phyloP scores from a whole-genome alignment of 495 filamentous ascomycete genomes.

The Aspergillus taichungensis region DNA sequence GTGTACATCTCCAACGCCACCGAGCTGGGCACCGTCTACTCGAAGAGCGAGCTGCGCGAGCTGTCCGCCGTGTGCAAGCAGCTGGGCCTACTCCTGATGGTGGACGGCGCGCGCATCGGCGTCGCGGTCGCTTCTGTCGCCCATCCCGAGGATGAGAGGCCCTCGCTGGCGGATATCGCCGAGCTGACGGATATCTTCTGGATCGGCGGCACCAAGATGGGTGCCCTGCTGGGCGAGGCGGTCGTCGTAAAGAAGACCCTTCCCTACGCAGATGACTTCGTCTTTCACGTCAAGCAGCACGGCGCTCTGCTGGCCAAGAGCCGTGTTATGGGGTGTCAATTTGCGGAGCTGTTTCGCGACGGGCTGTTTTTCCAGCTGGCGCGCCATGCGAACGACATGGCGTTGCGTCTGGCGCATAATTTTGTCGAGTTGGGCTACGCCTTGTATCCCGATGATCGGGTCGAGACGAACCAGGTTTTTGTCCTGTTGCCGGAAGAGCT shows the following conservation, averaged over 20 bases:
- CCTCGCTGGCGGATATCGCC: conserved; percentile 29
- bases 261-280: conserved; percentile 25
- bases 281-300: conserved; percentile 37
- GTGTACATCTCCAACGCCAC: conserved; percentile 39
- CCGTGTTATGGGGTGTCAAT: conserved; percentile 34
- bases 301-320: conserved; percentile 38
- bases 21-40: conserved; percentile 35
- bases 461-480: conserved; percentile 31
- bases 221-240: conserved; percentile 34
- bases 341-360: conserved; percentile 32
- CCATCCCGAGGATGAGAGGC: conserved; percentile 20
- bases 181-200: conserved; percentile 36
- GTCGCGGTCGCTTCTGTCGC: conserved; percentile 18
- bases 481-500: conserved; percentile 17
- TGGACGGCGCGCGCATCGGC: conserved; percentile 36
- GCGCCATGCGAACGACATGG: conserved; percentile 33
- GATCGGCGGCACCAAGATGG: conserved; percentile 39
- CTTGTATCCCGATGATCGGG: conserved; percentile 15
- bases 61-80: conserved; percentile 26
- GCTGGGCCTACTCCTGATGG: conserved; percentile 25
- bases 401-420: conserved; percentile 21
- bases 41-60: conserved; percentile 21
- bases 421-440: conserved; percentile 22
- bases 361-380: conserved; percentile 33
- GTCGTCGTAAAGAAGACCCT: conserved; percentile 30